Evolutionary conservation across 2,329 filamentous ascomycete species (phyloP), one percentile per base, ranked within the genome.

Genomic region (Talaromyces sp.): DNA sequence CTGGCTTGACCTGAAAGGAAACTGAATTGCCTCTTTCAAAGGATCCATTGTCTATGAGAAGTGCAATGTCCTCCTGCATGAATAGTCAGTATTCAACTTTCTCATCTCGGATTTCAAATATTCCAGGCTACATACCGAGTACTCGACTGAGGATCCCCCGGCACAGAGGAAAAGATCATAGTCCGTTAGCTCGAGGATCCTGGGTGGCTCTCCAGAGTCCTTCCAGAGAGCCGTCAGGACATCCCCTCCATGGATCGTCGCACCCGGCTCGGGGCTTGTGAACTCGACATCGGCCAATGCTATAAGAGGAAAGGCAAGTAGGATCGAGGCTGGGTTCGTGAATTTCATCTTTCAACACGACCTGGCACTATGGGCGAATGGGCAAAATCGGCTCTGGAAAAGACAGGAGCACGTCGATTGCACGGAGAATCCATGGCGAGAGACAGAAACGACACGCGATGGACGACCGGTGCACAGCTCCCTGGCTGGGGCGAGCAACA

Each of bases 161-260:
- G 84, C 82, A 68, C 84, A 85, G 27, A 90, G 75, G 66, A 82
- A 83, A 55, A 90, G 72, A 63, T 83, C 77, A 71, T 86, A 90
- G 18, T 79, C 78, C 2, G 75, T 71, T 50, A 87, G 76, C 61
- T 83, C 78, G 7, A 80, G 69, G 40, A 87, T 70, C 3, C 75
- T 69, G 2, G 85, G 84, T 51, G 77, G 72, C 23, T 74, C 74
- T 47, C 82, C 82, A 31, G 80, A 81, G 18, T 88, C 85, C 62
- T 78, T 76, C 85, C 85, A 89, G 65, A 79, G 75, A 18, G 87
- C 77, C 4, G 78, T 78, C 55, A 89, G 76, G 14, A 79, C 71
- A 59, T 79, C 76, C 53, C 82, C 84, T 16, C 77, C 81, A 54
- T 79, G 72, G 27, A 86, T 66, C 14, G 77, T 77, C 18, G 79